A percentile compares a stretch with the other conserved stretches of the same genome.
These are phyloP conservation scores for Echinosophora koreensis DNA, from an alignment of 306 rosid species.

Conservation along the genomic window DNA sequence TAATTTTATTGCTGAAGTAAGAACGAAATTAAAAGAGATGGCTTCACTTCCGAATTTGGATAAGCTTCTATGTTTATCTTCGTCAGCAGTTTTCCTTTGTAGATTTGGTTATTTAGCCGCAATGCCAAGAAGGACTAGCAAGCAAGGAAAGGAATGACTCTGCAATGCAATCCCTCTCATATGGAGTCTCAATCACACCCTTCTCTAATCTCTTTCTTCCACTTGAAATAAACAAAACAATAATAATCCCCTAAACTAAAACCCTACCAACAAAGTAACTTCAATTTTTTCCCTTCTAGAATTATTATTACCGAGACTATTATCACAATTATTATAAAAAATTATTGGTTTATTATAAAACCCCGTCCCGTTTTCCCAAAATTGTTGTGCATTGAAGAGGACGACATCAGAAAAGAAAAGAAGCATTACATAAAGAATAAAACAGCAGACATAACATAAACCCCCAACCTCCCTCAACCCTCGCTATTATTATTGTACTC, in stretches of 20 bases:
- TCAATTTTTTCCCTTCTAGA: constrained; percentile 1
- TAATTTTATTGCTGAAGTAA: constrained; percentile 44
- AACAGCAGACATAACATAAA: constrained; percentile 8
- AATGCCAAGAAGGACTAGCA: constrained; percentile 49
- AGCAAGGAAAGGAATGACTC: constrained; percentile 65
- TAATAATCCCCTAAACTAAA: constrained; percentile 29
- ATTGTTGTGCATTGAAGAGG: constrained; percentile 50
- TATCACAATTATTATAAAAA: not conserved
- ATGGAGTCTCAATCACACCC: constrained; percentile 20
- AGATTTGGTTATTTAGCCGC: constrained; percentile 13
- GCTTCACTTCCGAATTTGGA: constrained; percentile 47
- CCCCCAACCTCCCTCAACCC: not conserved
- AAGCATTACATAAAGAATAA: constrained; percentile 42
- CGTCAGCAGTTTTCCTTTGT: constrained; percentile 1
- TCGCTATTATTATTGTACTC: constrained; percentile 38
- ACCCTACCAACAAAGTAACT: constrained; percentile 50
- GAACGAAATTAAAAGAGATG: not conserved
- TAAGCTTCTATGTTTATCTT: constrained; percentile 31
- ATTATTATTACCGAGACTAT: constrained; percentile 38
- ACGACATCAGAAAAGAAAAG: constrained; percentile 37
- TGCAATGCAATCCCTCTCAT: constrained; percentile 16
- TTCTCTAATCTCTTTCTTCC: not conserved
- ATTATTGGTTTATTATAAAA: constrained; percentile 54
- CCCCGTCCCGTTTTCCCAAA: constrained; percentile 52
- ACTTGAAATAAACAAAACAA: constrained; percentile 12